Evolutionary conservation across 2,329 filamentous ascomycete genomes (phyloP).

Genomic region (Diaporthe ampelina): DNA sequence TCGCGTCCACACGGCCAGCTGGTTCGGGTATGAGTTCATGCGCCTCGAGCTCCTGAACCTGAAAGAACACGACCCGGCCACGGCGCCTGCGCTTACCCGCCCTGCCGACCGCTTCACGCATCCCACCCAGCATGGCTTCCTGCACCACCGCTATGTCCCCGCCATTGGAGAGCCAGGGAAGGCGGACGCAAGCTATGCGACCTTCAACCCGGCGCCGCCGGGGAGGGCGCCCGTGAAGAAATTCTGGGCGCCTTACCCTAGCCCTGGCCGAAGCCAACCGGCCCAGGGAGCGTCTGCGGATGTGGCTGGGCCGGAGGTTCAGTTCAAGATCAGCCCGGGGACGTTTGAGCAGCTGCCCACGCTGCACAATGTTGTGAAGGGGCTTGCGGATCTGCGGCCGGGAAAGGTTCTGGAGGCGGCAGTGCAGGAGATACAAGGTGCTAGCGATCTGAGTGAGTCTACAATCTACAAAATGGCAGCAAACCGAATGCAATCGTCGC

Average conservation of each 20-base stretch:
- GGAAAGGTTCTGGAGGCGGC: constrained; percentile 17
- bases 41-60: constrained; percentile 59
- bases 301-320: background rate
- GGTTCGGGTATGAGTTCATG: constrained; percentile 51
- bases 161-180: constrained; percentile 62
- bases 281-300: background rate
- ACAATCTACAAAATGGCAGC: background rate
- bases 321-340: constrained; percentile 5
- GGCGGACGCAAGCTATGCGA: constrained; percentile 20
- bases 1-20: constrained; percentile 19
- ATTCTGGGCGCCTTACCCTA: constrained; percentile 14
- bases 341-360: constrained; percentile 27
- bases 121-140: constrained; percentile 54
- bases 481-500: background rate
- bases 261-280: constrained; percentile 11
- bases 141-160: constrained; percentile 72
- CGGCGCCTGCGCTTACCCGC: background rate
- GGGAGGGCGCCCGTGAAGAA: constrained; percentile 3
- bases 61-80: constrained; percentile 45
- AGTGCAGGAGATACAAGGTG: constrained; percentile 7
- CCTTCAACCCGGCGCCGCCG: constrained; percentile 7
- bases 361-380: constrained; percentile 14
- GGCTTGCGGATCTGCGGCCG: constrained; percentile 5
- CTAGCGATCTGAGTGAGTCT: constrained; percentile 2
- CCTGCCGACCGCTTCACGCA: constrained; percentile 16